A percentile compares a stretch with the other conserved stretches of the same genome.
Evolutionary conservation across 805 yeast species (phyloP).

Genomic region (Starmerella vaccinii): DNA sequence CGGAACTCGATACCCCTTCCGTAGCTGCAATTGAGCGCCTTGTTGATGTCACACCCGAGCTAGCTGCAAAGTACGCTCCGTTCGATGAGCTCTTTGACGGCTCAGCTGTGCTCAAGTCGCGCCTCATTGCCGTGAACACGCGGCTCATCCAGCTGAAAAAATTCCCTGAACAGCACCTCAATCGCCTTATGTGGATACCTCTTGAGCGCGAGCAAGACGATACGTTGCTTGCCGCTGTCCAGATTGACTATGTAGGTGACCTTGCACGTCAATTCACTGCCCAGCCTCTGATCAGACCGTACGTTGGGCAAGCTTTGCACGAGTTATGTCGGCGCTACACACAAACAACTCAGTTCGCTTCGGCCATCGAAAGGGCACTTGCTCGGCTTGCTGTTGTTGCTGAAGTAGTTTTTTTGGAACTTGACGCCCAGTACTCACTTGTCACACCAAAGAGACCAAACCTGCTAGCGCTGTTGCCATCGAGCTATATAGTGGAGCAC

Average conservation of each 20-base stretch:
- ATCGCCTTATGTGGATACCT: conserved; percentile 2
- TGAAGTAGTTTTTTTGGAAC: conserved; percentile 13
- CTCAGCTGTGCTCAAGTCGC: conserved; percentile 14
- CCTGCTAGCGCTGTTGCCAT: conserved; percentile 22
- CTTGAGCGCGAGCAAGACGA: conserved; percentile 13
- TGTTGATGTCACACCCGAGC: conserved; percentile 2
- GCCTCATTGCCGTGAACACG: conserved; percentile 23
- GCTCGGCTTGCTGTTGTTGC: conserved; percentile 7
- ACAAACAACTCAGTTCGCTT: background rate
- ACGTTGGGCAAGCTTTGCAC: conserved; percentile 4
- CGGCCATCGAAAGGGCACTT: conserved; percentile 15
- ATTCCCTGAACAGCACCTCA: conserved; percentile 1
- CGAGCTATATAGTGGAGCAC: conserved; percentile 15
- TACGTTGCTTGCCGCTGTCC: conserved; percentile 11
- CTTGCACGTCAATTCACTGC: conserved; percentile 3
- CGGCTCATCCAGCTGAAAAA: conserved; percentile 7
- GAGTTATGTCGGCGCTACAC: conserved; percentile 7
- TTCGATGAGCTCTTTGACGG: conserved; percentile 17
- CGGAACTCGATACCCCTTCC: conserved; percentile 11
- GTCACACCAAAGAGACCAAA: conserved; percentile 4
- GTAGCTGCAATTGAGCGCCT: conserved; percentile 13
- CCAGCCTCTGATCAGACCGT: background rate
- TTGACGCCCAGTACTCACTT: conserved; percentile 18
- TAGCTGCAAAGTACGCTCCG: conserved; percentile 12
- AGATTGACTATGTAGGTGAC: conserved; percentile 16